Percentiles rank a stretch among this genome's conserved stretches.
phyloP scores from a whole-genome alignment of 495 filamentous ascomycete genomes.

The Neurospora sp. region DNA sequence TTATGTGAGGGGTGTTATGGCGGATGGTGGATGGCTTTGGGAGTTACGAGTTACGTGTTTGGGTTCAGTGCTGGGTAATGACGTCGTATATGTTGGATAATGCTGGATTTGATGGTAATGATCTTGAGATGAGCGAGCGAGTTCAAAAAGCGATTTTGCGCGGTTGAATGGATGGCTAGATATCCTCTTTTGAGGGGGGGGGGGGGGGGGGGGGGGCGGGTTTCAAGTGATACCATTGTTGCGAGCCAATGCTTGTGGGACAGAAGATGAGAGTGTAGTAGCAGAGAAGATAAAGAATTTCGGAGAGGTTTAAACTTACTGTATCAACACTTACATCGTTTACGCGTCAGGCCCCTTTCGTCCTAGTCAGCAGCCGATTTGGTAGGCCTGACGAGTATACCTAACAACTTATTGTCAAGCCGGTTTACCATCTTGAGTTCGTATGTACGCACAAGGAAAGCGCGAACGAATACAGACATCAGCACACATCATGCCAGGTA shows the following conservation, averaged over 20 bases:
- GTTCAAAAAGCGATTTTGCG: neutral
- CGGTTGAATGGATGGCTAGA: neutral
- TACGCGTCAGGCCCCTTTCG: neutral
- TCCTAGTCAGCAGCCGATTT: no score
- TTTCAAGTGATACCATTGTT: neutral
- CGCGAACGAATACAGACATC: neutral
- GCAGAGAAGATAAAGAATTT: neutral
- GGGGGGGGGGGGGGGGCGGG: no score
- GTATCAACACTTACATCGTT: neutral
- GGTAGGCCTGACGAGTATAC: no score
- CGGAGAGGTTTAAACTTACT: neutral
- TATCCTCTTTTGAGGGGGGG: neutral
- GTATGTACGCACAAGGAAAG: neutral
- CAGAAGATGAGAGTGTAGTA: neutral
- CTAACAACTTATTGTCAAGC: neutral
- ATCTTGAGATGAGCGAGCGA: neutral
- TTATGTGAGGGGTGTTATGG: constrained; percentile 52
- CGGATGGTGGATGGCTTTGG: neutral
- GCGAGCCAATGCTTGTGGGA: neutral
- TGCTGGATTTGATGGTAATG: neutral
- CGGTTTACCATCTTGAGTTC: neutral
- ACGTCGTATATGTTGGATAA: neutral
- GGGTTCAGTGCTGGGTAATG: neutral
- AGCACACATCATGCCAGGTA: neutral
- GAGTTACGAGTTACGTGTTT: neutral